Base-by-base conservation (phyloP, 805 yeast species). In the Barnettozyma salicaria region DNA sequence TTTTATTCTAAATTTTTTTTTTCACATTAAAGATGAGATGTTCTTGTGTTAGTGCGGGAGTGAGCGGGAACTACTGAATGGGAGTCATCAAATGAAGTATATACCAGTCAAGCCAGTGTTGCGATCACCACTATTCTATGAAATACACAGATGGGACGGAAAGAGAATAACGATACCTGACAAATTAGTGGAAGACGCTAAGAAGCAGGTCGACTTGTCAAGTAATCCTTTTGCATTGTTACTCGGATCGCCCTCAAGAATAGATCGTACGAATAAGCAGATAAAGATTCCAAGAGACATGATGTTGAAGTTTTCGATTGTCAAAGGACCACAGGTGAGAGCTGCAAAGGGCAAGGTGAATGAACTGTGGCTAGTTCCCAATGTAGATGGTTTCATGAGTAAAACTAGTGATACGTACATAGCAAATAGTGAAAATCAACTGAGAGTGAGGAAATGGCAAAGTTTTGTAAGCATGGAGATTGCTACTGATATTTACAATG, bases 191-290 rank as follows among this genome's bases (percentile, higher is more conserved):
- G 21, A n/a, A 6, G 19, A 5, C 35, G 42, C n/a, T 21, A 36
- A 68, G 13, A 4, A 12, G 14, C 10, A 22, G 5, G 13, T 19
- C 10, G 29, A 29, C 11, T 9, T 43, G 8, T 36, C 53, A 1
- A 24, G 45, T 1, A 70, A 72, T 34, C 40, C 63, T 2, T 67
- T 61, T 47, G 74, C 72, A 0, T 42, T 52, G 6, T 13, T 63
- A 2, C 45, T 75, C 7, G 53, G 66, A 0, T 61, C 76, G 0
- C 72, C 75, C 2, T 53, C 65, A 12, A 56, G 79, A 42, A 54
- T 56, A 46, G 72, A 70, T 12, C 47, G 59, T 10, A 27, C 53
- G 0, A 50, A 68, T 0, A 53, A 67, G 61, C 23, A 27, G 50
- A 10, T 52, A 39, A 22, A 40, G 39, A 19, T 47, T 13, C 48